A percentile compares a stretch with the other conserved stretches of the same genome.
These are phyloP conservation scores for Trifolium pratense DNA, from an alignment of 306 rosid species.

Conservation along the genomic window DNA sequence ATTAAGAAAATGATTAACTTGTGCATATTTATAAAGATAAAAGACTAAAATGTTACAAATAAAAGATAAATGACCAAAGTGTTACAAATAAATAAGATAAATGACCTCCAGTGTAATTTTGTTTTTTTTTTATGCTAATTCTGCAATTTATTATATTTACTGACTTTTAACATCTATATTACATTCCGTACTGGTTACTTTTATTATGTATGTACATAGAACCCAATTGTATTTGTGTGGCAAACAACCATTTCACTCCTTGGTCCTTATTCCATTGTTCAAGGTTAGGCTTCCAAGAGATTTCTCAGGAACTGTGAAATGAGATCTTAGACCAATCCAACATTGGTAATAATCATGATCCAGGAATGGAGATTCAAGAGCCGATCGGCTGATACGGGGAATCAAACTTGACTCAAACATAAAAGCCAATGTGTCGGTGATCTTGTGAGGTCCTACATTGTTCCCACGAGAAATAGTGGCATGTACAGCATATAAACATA, in stretches of 20 bases:
- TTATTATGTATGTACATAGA: slow-evolving; percentile 29
- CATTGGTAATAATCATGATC: slow-evolving; percentile 91
- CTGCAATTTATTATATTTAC: background rate
- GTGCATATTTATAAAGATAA: no score
- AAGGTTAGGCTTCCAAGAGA: slow-evolving; percentile 15
- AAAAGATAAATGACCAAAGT: no score
- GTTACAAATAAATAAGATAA: no score
- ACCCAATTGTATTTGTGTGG: background rate
- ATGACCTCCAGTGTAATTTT: no score
- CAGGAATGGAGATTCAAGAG: slow-evolving; percentile 74
- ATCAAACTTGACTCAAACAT: slow-evolving; percentile 92
- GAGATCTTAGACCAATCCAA: slow-evolving; percentile 87
- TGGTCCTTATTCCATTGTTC: slow-evolving; percentile 24
- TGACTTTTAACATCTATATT: background rate
- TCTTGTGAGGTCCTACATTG: slow-evolving; percentile 70
- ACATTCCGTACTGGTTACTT: background rate
- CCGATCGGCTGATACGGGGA: slow-evolving; percentile 76
- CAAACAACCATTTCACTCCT: slow-evolving; percentile 25
- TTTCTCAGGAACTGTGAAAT: slow-evolving; percentile 47
- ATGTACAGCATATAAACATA: slow-evolving; percentile 42
- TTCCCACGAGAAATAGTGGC: slow-evolving; percentile 72
- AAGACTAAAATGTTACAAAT: no score
- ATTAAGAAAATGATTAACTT: no score
- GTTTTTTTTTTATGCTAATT: background rate
- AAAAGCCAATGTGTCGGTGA: slow-evolving; percentile 79